A percentile compares a stretch with the other conserved stretches of the same genome.
Evolutionary conservation across 257 asterid species (phyloP).

Genomic region (Jacaranda mimosifolia): DNA sequence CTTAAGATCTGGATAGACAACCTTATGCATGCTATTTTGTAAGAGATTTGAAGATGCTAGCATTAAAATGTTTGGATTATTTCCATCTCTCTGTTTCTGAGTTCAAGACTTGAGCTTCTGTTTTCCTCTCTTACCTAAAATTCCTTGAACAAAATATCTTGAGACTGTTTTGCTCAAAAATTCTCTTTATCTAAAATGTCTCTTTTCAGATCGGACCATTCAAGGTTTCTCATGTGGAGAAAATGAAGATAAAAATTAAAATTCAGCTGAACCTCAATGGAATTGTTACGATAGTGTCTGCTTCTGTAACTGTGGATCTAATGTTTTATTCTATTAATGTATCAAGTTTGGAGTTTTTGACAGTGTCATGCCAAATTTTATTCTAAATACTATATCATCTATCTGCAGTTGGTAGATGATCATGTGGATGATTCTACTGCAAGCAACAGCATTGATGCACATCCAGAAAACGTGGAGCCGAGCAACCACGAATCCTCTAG

Average conservation of each 20-base stretch:
- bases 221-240: constrained; percentile 61
- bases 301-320: constrained; percentile 64
- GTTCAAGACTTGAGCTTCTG: constrained; percentile 31
- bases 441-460: constrained; percentile 43
- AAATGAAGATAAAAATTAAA: constrained; percentile 70
- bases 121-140: constrained; percentile 18
- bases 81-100: constrained; percentile 5
- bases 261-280: constrained; percentile 86
- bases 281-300: constrained; percentile 73
- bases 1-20: constrained; percentile 5
- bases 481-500: constrained; percentile 49
- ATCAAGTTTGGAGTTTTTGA: constrained; percentile 27
- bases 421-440: constrained; percentile 48
- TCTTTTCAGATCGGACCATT: constrained; percentile 83
- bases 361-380: constrained; percentile 33
- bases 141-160: constrained; percentile 4
- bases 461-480: constrained; percentile 59
- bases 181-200: constrained; percentile 20
- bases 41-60: constrained; percentile 24
- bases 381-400: constrained; percentile 27
- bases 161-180: constrained; percentile 10
- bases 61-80: constrained; percentile 14
- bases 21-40: neutral
- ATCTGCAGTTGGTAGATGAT: constrained; percentile 68
- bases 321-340: constrained; percentile 18